phyloP scores from a whole-genome alignment of 257 asterid species.

The Cynanchum wilfordii region DNA sequence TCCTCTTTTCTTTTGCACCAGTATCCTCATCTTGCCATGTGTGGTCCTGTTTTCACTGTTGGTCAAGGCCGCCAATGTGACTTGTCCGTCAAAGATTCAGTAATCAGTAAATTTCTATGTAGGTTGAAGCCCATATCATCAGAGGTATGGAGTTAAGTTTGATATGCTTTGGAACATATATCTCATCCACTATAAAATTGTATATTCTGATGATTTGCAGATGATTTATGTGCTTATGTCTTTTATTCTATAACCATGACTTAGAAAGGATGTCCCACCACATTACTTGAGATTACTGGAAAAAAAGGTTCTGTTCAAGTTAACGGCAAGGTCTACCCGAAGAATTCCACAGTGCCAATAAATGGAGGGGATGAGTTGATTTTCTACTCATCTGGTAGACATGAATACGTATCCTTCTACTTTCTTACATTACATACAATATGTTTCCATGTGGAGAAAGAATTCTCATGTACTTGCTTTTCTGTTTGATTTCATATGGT shows the following conservation, averaged over 20 bases:
- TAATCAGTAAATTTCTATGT: slow-evolving; percentile 64
- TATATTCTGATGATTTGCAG: neutral
- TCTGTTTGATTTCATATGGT: neutral
- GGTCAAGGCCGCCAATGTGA: slow-evolving; percentile 55
- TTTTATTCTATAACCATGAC: slow-evolving; percentile 14
- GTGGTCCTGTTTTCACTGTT: slow-evolving; percentile 42
- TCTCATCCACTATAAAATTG: neutral
- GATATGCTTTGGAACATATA: neutral
- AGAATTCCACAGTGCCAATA: slow-evolving; percentile 56
- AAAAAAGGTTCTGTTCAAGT: slow-evolving; percentile 76
- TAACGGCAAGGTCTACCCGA: slow-evolving; percentile 59
- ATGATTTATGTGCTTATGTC: neutral
- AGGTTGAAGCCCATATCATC: slow-evolving; percentile 55
- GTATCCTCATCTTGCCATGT: slow-evolving; percentile 69
- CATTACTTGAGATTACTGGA: slow-evolving; percentile 81
- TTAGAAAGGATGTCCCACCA: slow-evolving; percentile 55
- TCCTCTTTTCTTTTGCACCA: slow-evolving; percentile 17
- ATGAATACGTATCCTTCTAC: slow-evolving; percentile 82
- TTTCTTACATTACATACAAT: neutral
- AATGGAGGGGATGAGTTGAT: slow-evolving; percentile 83
- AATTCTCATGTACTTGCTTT: neutral
- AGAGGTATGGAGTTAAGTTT: slow-evolving; percentile 40
- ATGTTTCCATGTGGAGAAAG: neutral
- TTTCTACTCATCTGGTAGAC: slow-evolving; percentile 58
- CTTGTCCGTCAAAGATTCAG: slow-evolving; percentile 58